Percentiles rank a stretch among this genome's conserved stretches.
Evolutionary conservation across 345 rosid species (phyloP).

Genomic region (Noccaea bulbosa): DNA sequence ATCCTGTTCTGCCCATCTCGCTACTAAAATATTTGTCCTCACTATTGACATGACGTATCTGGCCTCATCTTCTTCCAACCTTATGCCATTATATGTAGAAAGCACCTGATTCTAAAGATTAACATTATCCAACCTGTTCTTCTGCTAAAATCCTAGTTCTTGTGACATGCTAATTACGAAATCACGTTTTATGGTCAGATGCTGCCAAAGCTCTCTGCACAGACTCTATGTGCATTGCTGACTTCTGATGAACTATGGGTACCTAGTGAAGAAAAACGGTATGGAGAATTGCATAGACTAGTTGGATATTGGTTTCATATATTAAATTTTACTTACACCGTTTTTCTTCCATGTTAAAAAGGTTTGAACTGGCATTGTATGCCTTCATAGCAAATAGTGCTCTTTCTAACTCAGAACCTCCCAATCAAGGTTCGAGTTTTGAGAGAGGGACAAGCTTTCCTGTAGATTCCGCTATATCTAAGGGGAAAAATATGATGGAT

Average conservation of each 20-base stretch:
- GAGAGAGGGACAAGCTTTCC: conserved; percentile 51
- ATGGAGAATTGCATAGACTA: conserved; percentile 42
- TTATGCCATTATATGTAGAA: conserved; percentile 16
- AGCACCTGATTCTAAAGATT: background rate
- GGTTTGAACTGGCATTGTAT: conserved; percentile 88
- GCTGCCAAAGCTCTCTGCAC: conserved; percentile 90
- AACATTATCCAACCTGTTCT: background rate
- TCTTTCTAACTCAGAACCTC: conserved; percentile 55
- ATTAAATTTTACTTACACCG: conserved; percentile 26
- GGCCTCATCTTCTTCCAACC: conserved; percentile 6
- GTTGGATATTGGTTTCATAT: conserved; percentile 26
- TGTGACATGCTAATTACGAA: conserved; percentile 29
- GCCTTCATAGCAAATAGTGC: conserved; percentile 76
- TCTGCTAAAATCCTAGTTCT: background rate
- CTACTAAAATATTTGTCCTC: conserved; percentile 7
- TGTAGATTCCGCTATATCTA: conserved; percentile 56
- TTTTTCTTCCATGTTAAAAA: conserved; percentile 43
- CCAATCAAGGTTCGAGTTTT: conserved; percentile 61
- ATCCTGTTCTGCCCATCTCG: background rate
- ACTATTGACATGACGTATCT: conserved; percentile 7
- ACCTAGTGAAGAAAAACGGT: conserved; percentile 93
- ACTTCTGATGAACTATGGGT: conserved; percentile 97
- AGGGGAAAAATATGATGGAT: conserved; percentile 57
- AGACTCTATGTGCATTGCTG: conserved; percentile 86
- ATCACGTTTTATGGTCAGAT: conserved; percentile 53